Percentiles rank a stretch among this genome's conserved stretches.
Conservation (phyloP, 208 protist species). For the Trypanosoma vivax region DNA sequence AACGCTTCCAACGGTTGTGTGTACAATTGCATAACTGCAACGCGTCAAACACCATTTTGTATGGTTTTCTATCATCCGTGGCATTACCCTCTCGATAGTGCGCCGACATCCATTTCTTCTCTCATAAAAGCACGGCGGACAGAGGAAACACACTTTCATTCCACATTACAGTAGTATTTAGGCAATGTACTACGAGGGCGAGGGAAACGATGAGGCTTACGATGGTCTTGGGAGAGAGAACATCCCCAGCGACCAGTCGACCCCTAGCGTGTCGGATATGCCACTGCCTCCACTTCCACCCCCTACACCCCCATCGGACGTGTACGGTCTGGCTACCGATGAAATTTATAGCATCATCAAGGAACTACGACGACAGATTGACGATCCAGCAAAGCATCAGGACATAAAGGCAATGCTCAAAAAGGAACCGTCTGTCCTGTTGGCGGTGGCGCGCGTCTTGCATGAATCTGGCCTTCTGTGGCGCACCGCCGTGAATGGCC, state of each 20-base stretch:
- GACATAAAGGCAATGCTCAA: conserved; percentile 49
- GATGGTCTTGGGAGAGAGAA: not conserved
- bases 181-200: not conserved
- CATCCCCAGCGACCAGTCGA: not conserved
- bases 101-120: too few relatives aligned
- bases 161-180: not conserved
- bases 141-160: too few relatives aligned
- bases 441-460: conserved; percentile 61
- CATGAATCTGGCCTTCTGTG: conserved; percentile 58
- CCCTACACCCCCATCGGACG: conserved; percentile 28
- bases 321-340: conserved; percentile 40
- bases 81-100: too few relatives aligned
- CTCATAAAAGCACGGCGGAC: too few relatives aligned
- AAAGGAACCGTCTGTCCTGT: conserved; percentile 45
- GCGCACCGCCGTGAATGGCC: conserved; percentile 25
- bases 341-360: conserved; percentile 72
- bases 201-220: not conserved
- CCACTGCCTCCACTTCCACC: conserved; percentile 54
- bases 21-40: too few relatives aligned
- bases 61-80: too few relatives aligned
- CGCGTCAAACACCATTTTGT: too few relatives aligned
- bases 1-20: too few relatives aligned
- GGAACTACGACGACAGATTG: conserved; percentile 51
- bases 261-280: conserved; percentile 23
- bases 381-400: conserved; percentile 45